Conservation (phyloP, 73 alveolate genomes). For the Breviolum minutum region DNA sequence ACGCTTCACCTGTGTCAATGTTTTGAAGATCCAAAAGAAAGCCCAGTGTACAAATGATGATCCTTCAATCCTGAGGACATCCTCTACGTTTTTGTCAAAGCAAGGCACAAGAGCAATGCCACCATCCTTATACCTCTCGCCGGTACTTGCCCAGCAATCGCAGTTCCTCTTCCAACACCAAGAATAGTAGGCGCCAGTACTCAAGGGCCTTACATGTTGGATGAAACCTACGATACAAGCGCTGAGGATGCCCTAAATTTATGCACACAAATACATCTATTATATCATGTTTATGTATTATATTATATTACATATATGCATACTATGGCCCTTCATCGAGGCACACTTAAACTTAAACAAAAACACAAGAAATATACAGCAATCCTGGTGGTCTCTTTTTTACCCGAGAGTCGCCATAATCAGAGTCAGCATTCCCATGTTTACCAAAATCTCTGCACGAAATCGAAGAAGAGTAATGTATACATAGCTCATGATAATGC, state of each 20-base stretch:
- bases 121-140: neutral
- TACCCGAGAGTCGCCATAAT: neutral
- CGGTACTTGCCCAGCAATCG: conserved; percentile 50
- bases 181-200: conserved; percentile 6
- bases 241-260: neutral
- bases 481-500: conserved; percentile 36
- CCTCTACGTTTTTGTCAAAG: neutral
- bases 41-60: neutral
- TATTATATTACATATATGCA: too few species aligned
- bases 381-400: too few species aligned
- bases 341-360: too few species aligned
- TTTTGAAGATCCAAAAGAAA: neutral
- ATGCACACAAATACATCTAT: too few species aligned
- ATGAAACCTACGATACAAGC: neutral
- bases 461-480: conserved; percentile 75
- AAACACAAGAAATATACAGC: too few species aligned
- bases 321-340: too few species aligned
- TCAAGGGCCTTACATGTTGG: neutral
- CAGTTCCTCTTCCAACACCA: conserved; percentile 30
- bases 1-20: neutral
- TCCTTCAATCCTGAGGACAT: too few species aligned
- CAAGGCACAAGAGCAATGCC: neutral
- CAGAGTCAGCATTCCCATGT: conserved; percentile 9
- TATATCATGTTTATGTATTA: too few species aligned
- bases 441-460: conserved; percentile 49